A percentile compares a stretch with the other conserved stretches of the same genome.
These are phyloP conservation scores for Amylostereum chailletii DNA, from an alignment of 1,284 basidiomycete species.

Conservation along the genomic window DNA sequence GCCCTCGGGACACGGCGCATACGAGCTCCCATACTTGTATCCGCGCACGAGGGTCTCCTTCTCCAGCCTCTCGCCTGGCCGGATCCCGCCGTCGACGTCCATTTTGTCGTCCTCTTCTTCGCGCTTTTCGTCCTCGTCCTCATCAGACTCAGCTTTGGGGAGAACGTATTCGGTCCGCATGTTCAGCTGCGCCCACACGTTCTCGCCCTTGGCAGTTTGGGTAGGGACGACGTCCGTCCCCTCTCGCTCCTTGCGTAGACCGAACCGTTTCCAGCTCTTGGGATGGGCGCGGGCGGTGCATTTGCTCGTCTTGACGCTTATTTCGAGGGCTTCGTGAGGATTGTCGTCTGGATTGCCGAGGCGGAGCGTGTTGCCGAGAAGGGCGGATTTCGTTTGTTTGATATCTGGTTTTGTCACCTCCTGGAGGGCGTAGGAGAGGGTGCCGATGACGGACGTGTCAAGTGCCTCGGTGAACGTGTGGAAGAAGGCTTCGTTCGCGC, in stretches of 20 bases:
- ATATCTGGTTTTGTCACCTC: conserved; percentile 64
- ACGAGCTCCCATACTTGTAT: conserved; percentile 89
- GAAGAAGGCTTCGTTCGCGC: conserved; percentile 75
- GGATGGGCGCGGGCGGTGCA: conserved; percentile 70
- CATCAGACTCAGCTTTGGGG: conserved; percentile 27
- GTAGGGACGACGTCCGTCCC: conserved; percentile 22
- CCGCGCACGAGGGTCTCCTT: conserved; percentile 74
- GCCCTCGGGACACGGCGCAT: conserved; percentile 77
- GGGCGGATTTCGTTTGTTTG: conserved; percentile 58
- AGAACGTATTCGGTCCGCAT: conserved; percentile 52
- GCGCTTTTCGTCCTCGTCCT: conserved; percentile 17
- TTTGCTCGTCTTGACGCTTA: conserved; percentile 76
- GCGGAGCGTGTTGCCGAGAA: conserved; percentile 56
- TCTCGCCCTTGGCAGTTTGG: conserved; percentile 24
- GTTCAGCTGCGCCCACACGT: conserved; percentile 43
- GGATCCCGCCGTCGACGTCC: conserved; percentile 22
- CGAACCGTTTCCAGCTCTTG: conserved; percentile 79
- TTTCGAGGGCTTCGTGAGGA: conserved; percentile 63
- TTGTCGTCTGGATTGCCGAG: conserved; percentile 66
- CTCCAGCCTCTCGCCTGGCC: conserved; percentile 39
- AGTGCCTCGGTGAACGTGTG: conserved; percentile 39
- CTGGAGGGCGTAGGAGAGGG: conserved; percentile 61
- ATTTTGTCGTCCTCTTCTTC: conserved; percentile 14
- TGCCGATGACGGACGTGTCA: conserved; percentile 51
- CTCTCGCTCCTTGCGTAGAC: conserved; percentile 25